Evolutionary conservation across 164 flowering plant species (phyloP).

Genomic region (Nelumbo lutea): DNA sequence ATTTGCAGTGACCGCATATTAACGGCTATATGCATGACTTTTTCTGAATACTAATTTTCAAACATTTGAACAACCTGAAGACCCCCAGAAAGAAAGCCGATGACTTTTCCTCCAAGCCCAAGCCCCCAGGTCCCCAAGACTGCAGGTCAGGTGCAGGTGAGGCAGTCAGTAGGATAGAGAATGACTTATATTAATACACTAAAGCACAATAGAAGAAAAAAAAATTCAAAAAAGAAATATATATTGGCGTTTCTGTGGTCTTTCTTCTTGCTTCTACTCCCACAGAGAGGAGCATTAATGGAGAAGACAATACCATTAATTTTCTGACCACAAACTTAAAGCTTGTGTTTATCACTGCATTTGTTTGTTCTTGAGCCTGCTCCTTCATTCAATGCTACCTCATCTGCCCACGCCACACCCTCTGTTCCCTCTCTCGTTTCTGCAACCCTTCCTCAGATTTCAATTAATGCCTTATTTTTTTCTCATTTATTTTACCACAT

Average conservation of each 20-base stretch:
- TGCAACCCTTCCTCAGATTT: constrained; percentile 27
- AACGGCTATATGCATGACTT: too few species aligned
- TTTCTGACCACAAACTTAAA: constrained; percentile 40
- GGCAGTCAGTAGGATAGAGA: too few species aligned
- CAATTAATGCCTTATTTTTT: constrained; percentile 33
- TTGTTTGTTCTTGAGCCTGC: constrained; percentile 35
- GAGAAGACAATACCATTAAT: constrained; percentile 36
- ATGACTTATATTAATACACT: too few species aligned
- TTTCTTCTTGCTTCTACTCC: not conserved
- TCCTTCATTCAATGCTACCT: constrained; percentile 36
- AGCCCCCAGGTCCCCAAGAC: too few species aligned
- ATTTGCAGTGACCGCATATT: too few species aligned
- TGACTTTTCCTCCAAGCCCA: too few species aligned
- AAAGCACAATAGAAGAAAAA: too few species aligned
- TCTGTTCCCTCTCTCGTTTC: constrained; percentile 14
- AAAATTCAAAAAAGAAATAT: too few species aligned
- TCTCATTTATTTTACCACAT: constrained; percentile 1
- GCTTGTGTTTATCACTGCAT: constrained; percentile 52
- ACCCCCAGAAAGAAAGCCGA: too few species aligned
- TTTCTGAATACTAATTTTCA: too few species aligned
- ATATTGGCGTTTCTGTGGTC: not conserved
- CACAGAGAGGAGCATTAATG: constrained; percentile 36
- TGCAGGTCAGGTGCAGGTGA: too few species aligned
- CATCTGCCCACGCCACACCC: constrained; percentile 20
- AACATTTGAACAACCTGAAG: too few species aligned